Evolutionary conservation across 2,329 filamentous ascomycete genomes (phyloP), one percentile per base, ranked within the genome.

Genomic region (Allantophomopsis cytisporea): DNA sequence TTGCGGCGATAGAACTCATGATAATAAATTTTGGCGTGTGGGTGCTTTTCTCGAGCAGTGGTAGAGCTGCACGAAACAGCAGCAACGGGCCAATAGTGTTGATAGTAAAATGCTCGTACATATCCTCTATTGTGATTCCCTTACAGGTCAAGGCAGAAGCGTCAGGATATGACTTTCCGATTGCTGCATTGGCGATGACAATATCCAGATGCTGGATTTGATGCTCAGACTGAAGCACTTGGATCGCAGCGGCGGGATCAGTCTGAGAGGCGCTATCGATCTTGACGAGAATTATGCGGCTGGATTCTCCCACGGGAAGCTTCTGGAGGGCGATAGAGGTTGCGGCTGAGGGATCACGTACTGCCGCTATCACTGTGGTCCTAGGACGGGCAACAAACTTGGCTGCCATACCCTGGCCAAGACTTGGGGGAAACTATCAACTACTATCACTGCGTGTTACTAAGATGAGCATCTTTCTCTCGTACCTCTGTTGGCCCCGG

Each of bases 171-270:
- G 46, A 37, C 4, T 54, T 51, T 4, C 50, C 48, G 10, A 67
- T 61, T 11, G 60, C 69, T 0, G 69, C 68, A 47, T 73, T 74
- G 35, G 68, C 64, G 38, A 75, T 63, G 2, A 74, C 59, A 5
- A 69, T 50, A 43, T 74, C 68, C 2, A 73, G 42, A 17, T 58
- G 50, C 4, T 51, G 47, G 44, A 73, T 62, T 3, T 55, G 56
- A 37, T 50, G 32, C 12, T 58, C 43, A 2, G 39, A 20, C 1
- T 52, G 44, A 1, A 65, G 50, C 2, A 51, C 44, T 18, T 53
- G 38, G 2, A 61, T 51, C 2, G 61, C 61, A 12, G 50, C 45
- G 3, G 48, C 45, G 0, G 62, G 46, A 39, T 63, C 60, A 1
- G 50, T 44, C 7, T 56, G 50, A 3, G 55, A 54, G 3, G 44